Evolutionary conservation across 805 yeast genomes (phyloP).

Genomic region (Nakazawaea ambrosiae): DNA sequence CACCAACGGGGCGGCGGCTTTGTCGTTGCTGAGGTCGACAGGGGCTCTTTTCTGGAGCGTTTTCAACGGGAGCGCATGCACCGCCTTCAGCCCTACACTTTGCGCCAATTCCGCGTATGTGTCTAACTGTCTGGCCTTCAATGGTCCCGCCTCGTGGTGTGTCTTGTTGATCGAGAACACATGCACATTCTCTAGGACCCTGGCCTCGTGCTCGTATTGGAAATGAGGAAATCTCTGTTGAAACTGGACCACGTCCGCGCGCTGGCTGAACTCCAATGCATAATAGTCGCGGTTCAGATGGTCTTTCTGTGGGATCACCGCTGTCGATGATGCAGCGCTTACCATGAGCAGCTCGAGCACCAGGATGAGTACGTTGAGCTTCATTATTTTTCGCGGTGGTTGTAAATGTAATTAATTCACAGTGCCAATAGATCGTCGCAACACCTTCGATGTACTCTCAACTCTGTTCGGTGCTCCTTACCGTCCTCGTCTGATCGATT

Average conservation of each 20-base stretch:
- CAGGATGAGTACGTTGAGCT: neutral
- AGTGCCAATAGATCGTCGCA: too few relatives aligned
- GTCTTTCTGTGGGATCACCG: constrained; percentile 38
- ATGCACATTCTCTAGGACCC: constrained; percentile 54
- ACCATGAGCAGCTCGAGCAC: neutral
- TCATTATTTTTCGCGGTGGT: too few relatives aligned
- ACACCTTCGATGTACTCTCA: too few relatives aligned
- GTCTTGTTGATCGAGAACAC: constrained; percentile 53
- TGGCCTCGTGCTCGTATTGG: constrained; percentile 57
- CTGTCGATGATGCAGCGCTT: neutral
- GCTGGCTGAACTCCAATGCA: constrained; percentile 45
- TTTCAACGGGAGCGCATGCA: constrained; percentile 51
- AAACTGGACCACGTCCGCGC: constrained; percentile 28
- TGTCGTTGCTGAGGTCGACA: constrained; percentile 38
- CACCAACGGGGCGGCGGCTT: constrained; percentile 38
- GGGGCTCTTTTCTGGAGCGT: constrained; percentile 53
- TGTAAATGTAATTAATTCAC: too few relatives aligned
- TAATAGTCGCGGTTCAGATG: constrained; percentile 49
- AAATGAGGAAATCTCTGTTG: constrained; percentile 33
- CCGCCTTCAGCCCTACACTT: constrained; percentile 18
- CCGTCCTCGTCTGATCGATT: too few relatives aligned
- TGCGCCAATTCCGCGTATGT: neutral
- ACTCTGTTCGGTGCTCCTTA: too few relatives aligned
- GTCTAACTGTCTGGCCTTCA: constrained; percentile 31
- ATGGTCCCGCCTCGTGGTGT: constrained; percentile 25